Conservation (phyloP, 306 rosid genomes). For the Betula pendula region DNA sequence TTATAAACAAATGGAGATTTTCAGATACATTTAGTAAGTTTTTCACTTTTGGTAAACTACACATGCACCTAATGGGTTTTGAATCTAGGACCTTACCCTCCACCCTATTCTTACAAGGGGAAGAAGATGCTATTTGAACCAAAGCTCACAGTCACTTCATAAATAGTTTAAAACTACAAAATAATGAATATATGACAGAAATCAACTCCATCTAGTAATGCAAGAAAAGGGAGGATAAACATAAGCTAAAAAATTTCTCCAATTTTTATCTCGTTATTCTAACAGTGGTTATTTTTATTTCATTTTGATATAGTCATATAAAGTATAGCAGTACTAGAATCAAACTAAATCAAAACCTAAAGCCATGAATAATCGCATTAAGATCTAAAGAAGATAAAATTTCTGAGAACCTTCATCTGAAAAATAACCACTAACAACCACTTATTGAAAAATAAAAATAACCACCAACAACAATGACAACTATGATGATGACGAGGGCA, state of each 20-base stretch:
- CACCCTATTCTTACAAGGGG: too few species aligned
- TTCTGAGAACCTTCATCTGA: too few species aligned
- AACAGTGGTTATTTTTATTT: not conserved
- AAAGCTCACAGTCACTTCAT: too few species aligned
- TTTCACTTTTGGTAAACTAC: too few species aligned
- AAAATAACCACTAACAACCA: too few species aligned
- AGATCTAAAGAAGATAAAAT: not conserved
- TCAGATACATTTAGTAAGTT: not conserved
- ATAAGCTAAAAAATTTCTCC: not conserved
- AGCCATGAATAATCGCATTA: not conserved
- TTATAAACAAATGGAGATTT: not conserved
- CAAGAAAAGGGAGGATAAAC: not conserved
- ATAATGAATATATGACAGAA: not conserved
- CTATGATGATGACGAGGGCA: not conserved
- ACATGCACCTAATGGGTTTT: too few species aligned
- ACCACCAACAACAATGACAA: not conserved
- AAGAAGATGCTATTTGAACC: not conserved
- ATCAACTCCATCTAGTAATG: not conserved
- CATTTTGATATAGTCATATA: not conserved
- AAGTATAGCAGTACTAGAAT: not conserved
- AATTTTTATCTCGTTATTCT: not conserved
- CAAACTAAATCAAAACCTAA: not conserved
- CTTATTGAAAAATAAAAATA: too few species aligned
- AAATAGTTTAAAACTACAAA: not conserved
- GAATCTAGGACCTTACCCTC: too few species aligned